Conservation (phyloP, 176 grass and related monocot genomes). For the Zizania latifolia region DNA sequence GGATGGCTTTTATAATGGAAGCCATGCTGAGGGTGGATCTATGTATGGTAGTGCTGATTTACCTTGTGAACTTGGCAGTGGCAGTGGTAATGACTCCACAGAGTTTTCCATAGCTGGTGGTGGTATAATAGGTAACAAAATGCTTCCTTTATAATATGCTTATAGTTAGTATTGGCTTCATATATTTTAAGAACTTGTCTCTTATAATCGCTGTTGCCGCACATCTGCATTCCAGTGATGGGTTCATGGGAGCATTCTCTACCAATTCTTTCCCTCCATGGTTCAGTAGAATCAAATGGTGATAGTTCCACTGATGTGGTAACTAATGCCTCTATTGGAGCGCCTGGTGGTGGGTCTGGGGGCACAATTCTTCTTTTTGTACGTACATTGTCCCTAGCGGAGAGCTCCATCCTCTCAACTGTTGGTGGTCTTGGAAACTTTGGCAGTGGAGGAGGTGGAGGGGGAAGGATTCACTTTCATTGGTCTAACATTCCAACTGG, state of each 20-base stretch:
- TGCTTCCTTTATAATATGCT: neutral
- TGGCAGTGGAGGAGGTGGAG: constrained; percentile 79
- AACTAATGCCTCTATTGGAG: constrained; percentile 47
- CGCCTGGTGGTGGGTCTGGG: constrained; percentile 88
- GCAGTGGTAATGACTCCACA: constrained; percentile 82
- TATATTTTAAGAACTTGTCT: constrained; percentile 6
- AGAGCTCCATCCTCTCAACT: constrained; percentile 75
- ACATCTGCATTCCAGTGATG: constrained; percentile 64
- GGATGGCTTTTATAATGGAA: constrained; percentile 40
- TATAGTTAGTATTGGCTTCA: neutral
- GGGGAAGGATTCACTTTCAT: constrained; percentile 96
- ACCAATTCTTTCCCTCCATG: constrained; percentile 56
- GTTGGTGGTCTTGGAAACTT: constrained; percentile 60
- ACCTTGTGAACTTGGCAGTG: constrained; percentile 96
- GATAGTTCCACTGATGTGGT: constrained; percentile 38
- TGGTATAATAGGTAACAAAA: constrained; percentile 82
- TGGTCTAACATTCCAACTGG: constrained; percentile 90
- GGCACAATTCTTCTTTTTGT: constrained; percentile 97
- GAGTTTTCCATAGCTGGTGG: constrained; percentile 76
- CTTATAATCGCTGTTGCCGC: constrained; percentile 25
- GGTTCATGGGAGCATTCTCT: constrained; percentile 91
- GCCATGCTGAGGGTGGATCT: constrained; percentile 51
- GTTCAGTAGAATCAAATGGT: constrained; percentile 89
- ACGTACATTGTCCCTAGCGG: constrained; percentile 50
- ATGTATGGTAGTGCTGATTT: constrained; percentile 78